phyloP scores from a whole-genome alignment of 192 early-diverging fungal genomes.

The Gorgonomyces haynaldii region DNA sequence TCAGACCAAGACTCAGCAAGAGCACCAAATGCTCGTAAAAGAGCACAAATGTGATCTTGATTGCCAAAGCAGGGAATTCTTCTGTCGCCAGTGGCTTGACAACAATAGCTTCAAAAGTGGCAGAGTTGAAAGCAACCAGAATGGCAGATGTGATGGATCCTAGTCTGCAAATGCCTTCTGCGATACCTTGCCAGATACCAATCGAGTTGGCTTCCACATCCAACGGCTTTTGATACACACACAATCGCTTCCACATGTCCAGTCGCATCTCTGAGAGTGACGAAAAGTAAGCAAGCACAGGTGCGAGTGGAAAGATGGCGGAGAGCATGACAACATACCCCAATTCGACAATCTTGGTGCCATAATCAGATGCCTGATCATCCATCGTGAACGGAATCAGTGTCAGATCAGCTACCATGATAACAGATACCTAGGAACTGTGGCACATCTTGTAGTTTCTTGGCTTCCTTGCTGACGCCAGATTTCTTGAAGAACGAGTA shows the following conservation, averaged over 20 bases:
- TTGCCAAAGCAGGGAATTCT: neutral
- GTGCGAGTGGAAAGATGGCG: slow-evolving; percentile 54
- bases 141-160: neutral
- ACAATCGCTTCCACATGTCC: neutral
- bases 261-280: slow-evolving; percentile 50
- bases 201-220: neutral
- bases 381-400: neutral
- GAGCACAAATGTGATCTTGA: neutral
- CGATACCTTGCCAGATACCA: neutral
- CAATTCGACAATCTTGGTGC: slow-evolving; percentile 43
- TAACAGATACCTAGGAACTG: too few species aligned
- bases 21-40: neutral
- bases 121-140: neutral
- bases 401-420: too few species aligned
- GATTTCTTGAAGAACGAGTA: too few species aligned
- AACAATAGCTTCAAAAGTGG: neutral
- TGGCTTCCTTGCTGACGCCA: too few species aligned
- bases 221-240: neutral
- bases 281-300: slow-evolving; percentile 51
- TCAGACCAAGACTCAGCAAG: neutral
- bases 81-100: neutral
- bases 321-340: slow-evolving; percentile 61
- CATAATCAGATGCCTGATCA: neutral
- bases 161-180: neutral
- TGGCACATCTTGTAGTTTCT: too few species aligned